These are phyloP conservation scores for Neocucurbitaria cava DNA, from an alignment of 2,329 filamentous ascomycete species.

Conservation along the genomic window DNA sequence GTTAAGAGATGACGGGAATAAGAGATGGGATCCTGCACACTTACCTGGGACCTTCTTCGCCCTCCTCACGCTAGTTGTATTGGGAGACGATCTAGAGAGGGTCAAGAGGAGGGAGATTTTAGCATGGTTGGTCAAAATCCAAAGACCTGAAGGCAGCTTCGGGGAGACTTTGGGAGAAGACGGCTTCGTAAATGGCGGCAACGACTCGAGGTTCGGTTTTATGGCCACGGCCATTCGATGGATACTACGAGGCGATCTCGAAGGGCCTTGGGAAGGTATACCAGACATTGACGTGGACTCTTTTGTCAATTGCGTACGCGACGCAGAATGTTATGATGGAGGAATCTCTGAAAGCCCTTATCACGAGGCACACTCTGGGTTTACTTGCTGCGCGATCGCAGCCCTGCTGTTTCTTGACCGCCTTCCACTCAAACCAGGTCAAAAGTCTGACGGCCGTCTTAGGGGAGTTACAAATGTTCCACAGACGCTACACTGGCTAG, in stretches of 20 bases:
- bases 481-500: conserved; percentile 55
- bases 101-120: conserved; percentile 74
- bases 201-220: conserved; percentile 88
- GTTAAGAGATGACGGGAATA: conserved; percentile 59
- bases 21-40: conserved; percentile 76
- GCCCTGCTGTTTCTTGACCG: conserved; percentile 78
- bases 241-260: conserved; percentile 72
- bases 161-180: conserved; percentile 75
- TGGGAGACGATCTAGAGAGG: conserved; percentile 66
- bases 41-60: conserved; percentile 91
- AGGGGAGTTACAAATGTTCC: conserved; percentile 49
- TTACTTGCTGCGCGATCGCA: conserved; percentile 86
- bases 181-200: conserved; percentile 73
- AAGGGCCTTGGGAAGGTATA: conserved; percentile 61
- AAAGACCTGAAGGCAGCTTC: conserved; percentile 87
- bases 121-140: conserved; percentile 75
- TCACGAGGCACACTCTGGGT: conserved; percentile 87
- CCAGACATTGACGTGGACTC: conserved; percentile 77
- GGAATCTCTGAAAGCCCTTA: conserved; percentile 80
- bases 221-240: conserved; percentile 82
- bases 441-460: conserved; percentile 32
- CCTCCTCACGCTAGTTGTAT: conserved; percentile 72
- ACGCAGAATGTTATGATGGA: conserved; percentile 78
- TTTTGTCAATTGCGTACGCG: conserved; percentile 73
- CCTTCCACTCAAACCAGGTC: conserved; percentile 49